Percentiles rank a stretch among this genome's conserved stretches.
Conservation (phyloP, 306 rosid species). For the Casuarina cunninghamiana region DNA sequence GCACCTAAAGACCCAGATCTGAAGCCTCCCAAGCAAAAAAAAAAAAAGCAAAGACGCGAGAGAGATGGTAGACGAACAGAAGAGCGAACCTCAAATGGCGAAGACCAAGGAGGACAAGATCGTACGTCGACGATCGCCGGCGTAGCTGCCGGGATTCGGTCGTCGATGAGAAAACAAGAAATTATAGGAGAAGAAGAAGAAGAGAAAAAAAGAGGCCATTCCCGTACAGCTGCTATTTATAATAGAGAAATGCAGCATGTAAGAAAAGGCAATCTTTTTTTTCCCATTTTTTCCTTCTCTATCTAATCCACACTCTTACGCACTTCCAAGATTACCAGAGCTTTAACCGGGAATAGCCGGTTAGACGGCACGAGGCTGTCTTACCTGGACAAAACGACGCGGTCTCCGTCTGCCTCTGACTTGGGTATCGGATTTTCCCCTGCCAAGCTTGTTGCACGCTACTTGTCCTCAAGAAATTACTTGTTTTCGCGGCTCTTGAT, state of each 20-base stretch:
- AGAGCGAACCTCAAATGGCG: slow-evolving; percentile 41
- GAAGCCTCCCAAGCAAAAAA: slow-evolving; percentile 10
- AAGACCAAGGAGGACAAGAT: neutral
- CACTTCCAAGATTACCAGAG: neutral
- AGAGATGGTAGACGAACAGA: neutral
- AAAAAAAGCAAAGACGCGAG: neutral
- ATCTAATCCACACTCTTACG: neutral
- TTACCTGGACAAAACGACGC: slow-evolving; percentile 40
- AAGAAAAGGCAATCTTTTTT: neutral
- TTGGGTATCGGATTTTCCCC: neutral
- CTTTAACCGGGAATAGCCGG: slow-evolving; percentile 45
- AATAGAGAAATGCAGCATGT: neutral
- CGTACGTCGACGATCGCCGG: slow-evolving; percentile 47
- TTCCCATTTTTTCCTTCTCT: neutral
- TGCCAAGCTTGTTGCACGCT: neutral
- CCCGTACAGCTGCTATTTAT: slow-evolving; percentile 37
- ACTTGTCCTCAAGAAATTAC: neutral
- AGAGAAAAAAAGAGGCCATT: slow-evolving; percentile 23
- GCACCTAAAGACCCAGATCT: slow-evolving; percentile 48
- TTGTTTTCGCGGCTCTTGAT: neutral
- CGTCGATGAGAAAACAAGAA: slow-evolving; percentile 1
- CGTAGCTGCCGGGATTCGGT: slow-evolving; percentile 40
- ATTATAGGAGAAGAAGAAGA: neutral
- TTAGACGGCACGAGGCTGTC: slow-evolving; percentile 13
- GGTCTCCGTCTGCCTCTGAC: slow-evolving; percentile 12